Conservation (phyloP, 768 basidiomycete genomes). For the Psilocybe sp. region DNA sequence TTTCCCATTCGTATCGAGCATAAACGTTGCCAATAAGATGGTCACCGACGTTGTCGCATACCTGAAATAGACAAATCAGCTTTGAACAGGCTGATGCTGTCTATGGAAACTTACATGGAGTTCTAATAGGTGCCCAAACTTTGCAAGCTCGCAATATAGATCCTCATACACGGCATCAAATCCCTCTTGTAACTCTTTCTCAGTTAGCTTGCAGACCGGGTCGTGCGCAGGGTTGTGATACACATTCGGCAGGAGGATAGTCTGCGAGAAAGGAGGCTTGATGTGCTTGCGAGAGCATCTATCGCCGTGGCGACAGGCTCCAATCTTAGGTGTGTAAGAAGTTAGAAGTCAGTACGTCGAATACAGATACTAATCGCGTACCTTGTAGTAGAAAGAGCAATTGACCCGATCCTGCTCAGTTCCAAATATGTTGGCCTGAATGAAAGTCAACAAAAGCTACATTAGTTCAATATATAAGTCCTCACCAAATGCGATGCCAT, state of each 20-base stretch:
- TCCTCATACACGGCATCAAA: slow-evolving; percentile 96
- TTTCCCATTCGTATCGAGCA: slow-evolving; percentile 98
- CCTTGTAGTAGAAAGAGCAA: slow-evolving; percentile 99
- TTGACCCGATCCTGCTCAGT: slow-evolving; percentile 96
- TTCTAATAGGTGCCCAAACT: slow-evolving; percentile 94
- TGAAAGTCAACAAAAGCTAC: slow-evolving; percentile 5
- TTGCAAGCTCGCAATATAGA: slow-evolving; percentile 89
- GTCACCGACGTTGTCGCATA: slow-evolving; percentile 99
- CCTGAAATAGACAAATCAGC: slow-evolving; percentile 38
- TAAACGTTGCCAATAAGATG: slow-evolving; percentile 98
- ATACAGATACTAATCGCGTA: slow-evolving; percentile 27
- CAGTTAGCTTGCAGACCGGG: slow-evolving; percentile 82
- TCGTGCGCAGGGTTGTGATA: slow-evolving; percentile 98
- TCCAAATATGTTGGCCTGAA: slow-evolving; percentile 91
- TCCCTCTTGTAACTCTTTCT: slow-evolving; percentile 86
- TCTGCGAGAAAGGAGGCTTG: slow-evolving; percentile 95
- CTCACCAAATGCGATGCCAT: slow-evolving; percentile 81
- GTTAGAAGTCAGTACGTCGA: slow-evolving; percentile 7
- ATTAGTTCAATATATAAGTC: slow-evolving; percentile 3
- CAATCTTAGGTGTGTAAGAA: slow-evolving; percentile 62
- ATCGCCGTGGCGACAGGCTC: slow-evolving; percentile 97
- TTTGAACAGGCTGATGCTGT: not conserved
- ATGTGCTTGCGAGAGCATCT: slow-evolving; percentile 98
- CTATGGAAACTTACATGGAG: slow-evolving; percentile 67
- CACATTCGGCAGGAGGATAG: slow-evolving; percentile 93